These are phyloP conservation scores for Chlorella sp. DNA, from an alignment of 139 green algal species.

Conservation along the genomic window DNA sequence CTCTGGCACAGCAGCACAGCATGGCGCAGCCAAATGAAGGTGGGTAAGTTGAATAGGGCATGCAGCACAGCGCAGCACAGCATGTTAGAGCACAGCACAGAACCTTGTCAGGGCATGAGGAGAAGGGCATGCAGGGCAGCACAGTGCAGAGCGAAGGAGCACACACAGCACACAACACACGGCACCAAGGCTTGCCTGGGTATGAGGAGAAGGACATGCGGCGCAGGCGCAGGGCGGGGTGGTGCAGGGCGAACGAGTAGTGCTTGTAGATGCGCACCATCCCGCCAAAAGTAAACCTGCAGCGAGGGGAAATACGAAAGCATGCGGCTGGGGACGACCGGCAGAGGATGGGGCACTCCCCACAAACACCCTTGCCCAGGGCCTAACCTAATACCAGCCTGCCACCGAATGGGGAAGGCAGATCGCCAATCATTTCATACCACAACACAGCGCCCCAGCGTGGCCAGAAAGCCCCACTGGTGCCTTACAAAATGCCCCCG, in stretches of 20 bases:
- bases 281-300: conserved; percentile 48
- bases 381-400: too few species aligned
- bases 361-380: too few species aligned
- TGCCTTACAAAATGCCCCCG: too few species aligned
- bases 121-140: not conserved
- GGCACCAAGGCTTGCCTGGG: conserved; percentile 38
- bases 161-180: not conserved
- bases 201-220: conserved; percentile 68
- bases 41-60: too few species aligned
- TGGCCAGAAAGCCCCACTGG: not conserved
- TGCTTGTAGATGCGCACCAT: conserved; percentile 78
- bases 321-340: too few species aligned
- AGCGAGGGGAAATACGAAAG: not conserved
- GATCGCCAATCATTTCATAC: too few species aligned
- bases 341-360: too few species aligned
- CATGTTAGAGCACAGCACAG: too few species aligned
- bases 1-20: not conserved
- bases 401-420: too few species aligned
- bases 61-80: too few species aligned
- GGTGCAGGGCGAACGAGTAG: conserved; percentile 50
- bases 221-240: conserved; percentile 21
- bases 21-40: not conserved
- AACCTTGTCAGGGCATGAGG: not conserved
- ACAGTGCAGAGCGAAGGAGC: too few species aligned
- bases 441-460: too few species aligned